Conservation (phyloP, 1,284 basidiomycete genomes). For the Trichosporon inkin region DNA sequence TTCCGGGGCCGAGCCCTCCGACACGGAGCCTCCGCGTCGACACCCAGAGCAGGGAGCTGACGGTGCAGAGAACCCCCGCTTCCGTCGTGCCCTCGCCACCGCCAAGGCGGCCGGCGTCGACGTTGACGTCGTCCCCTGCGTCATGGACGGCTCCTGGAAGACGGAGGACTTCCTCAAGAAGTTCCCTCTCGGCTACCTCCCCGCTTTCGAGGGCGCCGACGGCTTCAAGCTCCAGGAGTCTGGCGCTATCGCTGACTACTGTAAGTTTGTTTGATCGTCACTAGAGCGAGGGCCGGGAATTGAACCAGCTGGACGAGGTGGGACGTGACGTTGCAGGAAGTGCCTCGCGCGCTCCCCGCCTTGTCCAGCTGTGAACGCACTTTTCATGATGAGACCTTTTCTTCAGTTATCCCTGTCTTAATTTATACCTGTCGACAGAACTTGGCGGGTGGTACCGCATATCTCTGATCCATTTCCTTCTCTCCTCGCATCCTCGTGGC, state of each 20-base stretch:
- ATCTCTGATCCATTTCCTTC: conserved; percentile 43
- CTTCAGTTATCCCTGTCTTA: conserved; percentile 65
- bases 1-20: conserved; percentile 1
- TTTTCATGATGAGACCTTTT: conserved; percentile 50
- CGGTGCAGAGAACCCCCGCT: conserved; percentile 45
- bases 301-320: background rate
- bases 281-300: background rate
- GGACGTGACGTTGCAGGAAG: background rate
- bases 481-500: conserved; percentile 2
- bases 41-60: background rate
- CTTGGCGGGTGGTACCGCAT: conserved; percentile 54
- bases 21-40: background rate
- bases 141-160: conserved; percentile 54
- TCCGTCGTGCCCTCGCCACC: conserved; percentile 62
- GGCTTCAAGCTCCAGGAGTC: conserved; percentile 76
- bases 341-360: background rate
- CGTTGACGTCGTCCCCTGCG: conserved; percentile 63
- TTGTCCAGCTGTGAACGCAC: background rate
- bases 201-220: conserved; percentile 71
- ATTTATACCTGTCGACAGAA: conserved; percentile 59
- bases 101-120: conserved; percentile 69
- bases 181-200: conserved; percentile 80
- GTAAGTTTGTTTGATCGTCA: conserved; percentile 59
- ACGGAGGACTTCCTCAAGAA: conserved; percentile 72
- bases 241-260: conserved; percentile 75